Evolutionary conservation across 441 rosid genomes (phyloP).

Genomic region (Oxalis stricta): DNA sequence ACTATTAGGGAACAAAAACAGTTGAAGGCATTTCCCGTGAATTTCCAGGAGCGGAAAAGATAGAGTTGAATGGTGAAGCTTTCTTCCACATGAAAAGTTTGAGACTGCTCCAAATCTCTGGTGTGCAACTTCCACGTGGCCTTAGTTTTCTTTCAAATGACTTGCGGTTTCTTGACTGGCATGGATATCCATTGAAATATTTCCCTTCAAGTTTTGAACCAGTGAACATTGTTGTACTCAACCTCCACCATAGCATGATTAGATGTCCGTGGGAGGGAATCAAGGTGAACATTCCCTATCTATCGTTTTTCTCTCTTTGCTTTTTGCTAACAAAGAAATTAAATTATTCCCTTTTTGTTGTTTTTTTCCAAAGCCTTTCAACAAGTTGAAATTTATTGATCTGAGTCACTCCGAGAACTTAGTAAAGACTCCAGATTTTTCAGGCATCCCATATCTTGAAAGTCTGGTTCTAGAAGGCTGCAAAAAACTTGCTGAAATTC

Average conservation of each 20-base stretch:
- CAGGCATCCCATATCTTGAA: neutral
- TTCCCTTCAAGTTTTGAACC: neutral
- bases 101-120: neutral
- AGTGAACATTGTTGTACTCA: neutral
- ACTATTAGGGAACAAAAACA: neutral
- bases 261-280: neutral
- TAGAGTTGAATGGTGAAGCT: neutral
- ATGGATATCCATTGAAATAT: neutral
- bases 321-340: neutral
- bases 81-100: neutral
- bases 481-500: too few species aligned
- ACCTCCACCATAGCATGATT: neutral
- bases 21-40: neutral
- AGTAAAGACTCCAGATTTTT: neutral
- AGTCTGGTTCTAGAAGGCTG: neutral
- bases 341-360: neutral
- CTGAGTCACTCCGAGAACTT: neutral
- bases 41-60: neutral
- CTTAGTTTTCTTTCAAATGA: neutral
- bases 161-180: constrained; percentile 1
- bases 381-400: neutral
- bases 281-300: neutral
- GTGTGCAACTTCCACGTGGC: neutral
- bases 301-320: neutral
- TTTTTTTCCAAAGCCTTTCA: neutral